Base-by-base conservation (phyloP, 1,139 yeast species). In the Scheffersomyces insectosa region DNA sequence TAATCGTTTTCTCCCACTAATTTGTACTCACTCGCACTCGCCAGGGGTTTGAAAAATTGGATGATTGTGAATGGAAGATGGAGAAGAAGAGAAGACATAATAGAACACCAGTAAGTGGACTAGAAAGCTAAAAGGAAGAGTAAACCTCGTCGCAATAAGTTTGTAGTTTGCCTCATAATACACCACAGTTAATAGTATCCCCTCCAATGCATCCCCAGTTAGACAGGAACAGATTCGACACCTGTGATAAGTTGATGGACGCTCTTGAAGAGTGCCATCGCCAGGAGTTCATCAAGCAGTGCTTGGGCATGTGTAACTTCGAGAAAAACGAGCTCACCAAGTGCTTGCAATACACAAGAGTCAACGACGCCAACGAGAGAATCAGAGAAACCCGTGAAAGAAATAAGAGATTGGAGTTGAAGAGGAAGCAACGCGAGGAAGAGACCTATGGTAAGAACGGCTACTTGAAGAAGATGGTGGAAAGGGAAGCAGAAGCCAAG, bases 181-280 rank as follows among this genome's bases (percentile, higher is more conserved):
- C 25, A 3, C 1, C 5, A 6, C 6, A 20, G 6, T 20, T 5
- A 20, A 20, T 7, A 20, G 25, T 16, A 16, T 16, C 9, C 25
- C 3, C 25, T 20, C 8, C 25, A 3, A 74, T 74, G 79, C 79
- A 74, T 49, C 79, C 79, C 14, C 79, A 74, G 50, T 62, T 74
- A 51, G 79, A 74, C 55, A 69, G 64, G 48, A 65, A 63, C 48
- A 61, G 79, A 50, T 74, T 73, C 48, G 74, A 69, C 42, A 68
- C 86, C 30, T 93, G 99, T 63, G 83, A 80, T 40, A 86, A 84
- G 49, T 77, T 90, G 42, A 89, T 93, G 68, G 85, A 85, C 51
- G 97, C 96, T 0, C 77, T 93, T 11, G 97, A 91, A 59, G 85
- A 88, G 60, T 93, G 99, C 62, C 97, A 91, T 59, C 75, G 82